Percentiles rank a stretch among this genome's conserved stretches.
phyloP scores from a whole-genome alignment of 192 early-diverging fungal species.

The Coemansia aciculifera region DNA sequence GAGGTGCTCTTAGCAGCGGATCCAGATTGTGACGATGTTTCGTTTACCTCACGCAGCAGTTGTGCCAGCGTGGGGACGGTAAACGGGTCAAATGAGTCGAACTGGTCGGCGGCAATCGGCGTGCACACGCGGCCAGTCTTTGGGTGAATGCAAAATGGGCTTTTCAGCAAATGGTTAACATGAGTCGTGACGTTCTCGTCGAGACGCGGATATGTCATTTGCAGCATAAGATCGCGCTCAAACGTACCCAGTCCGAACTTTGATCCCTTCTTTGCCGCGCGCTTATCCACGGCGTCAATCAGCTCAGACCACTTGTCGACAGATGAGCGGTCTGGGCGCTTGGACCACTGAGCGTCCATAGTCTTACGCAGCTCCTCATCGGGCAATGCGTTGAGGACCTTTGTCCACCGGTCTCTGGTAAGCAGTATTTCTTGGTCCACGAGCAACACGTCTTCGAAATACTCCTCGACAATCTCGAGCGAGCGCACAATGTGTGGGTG shows the following conservation, averaged over 20 bases:
- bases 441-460: constrained; percentile 76
- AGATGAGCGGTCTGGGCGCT: constrained; percentile 36
- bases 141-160: constrained; percentile 96
- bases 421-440: constrained; percentile 72
- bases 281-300: constrained; percentile 41
- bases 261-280: constrained; percentile 34
- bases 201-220: constrained; percentile 89
- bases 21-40: background rate
- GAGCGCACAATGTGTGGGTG: constrained; percentile 69
- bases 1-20: constrained; percentile 27
- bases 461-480: constrained; percentile 61
- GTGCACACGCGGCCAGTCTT: constrained; percentile 94
- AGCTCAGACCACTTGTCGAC: constrained; percentile 54
- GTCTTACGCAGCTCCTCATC: constrained; percentile 62
- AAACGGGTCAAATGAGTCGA: constrained; percentile 83
- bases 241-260: constrained; percentile 42
- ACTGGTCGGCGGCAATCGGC: constrained; percentile 77
- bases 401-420: constrained; percentile 65
- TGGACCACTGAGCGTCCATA: constrained; percentile 46
- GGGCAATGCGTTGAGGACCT: constrained; percentile 74
- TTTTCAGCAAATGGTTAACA: constrained; percentile 94
- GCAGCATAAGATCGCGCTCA: constrained; percentile 79
- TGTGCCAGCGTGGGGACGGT: constrained; percentile 70
- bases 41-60: constrained; percentile 68
- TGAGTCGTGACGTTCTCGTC: constrained; percentile 90